Percentiles rank a stretch among this genome's conserved stretches.
Conservation (phyloP, 2,329 filamentous ascomycete species). For the Fusarium sp. region DNA sequence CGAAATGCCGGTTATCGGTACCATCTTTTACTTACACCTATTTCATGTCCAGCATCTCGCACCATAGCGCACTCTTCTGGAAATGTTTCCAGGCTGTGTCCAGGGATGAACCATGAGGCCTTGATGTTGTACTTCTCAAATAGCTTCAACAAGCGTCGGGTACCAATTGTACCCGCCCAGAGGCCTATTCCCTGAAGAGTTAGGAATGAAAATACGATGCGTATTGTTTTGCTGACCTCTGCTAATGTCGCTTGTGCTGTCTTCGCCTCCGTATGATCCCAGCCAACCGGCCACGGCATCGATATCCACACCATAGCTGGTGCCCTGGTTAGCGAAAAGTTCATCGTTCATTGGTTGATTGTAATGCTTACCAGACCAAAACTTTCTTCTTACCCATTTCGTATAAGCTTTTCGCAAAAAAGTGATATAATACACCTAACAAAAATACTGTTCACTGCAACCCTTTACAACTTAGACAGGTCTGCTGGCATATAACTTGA, state of each 20-base stretch:
- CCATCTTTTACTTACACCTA: conserved; percentile 64
- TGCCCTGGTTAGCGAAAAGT: conserved; percentile 32
- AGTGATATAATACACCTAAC: background rate
- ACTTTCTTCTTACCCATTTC: conserved; percentile 9
- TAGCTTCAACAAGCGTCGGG: conserved; percentile 73
- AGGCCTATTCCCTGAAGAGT: background rate
- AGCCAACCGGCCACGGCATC: conserved; percentile 84
- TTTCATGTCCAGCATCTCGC: conserved; percentile 61
- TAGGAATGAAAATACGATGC: accelerated
- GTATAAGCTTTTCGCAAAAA: background rate
- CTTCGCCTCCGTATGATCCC: conserved; percentile 79
- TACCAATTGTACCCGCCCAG: conserved; percentile 72
- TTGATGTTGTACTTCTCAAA: conserved; percentile 80
- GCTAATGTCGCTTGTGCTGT: conserved; percentile 79
- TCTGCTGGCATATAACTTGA: background rate
- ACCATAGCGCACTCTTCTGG: conserved; percentile 59
- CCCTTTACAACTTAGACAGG: background rate
- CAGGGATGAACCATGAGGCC: conserved; percentile 66
- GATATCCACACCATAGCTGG: conserved; percentile 76
- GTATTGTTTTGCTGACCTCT: conserved; percentile 60
- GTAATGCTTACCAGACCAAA: conserved; percentile 7
- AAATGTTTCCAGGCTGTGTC: conserved; percentile 63
- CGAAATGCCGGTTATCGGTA: too few species aligned
- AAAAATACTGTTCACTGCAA: background rate
- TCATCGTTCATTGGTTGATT: background rate